Percentiles rank a stretch among this genome's conserved stretches.
Evolutionary conservation across 139 green algal genomes (phyloP).

Genomic region (Chlorella sp.): DNA sequence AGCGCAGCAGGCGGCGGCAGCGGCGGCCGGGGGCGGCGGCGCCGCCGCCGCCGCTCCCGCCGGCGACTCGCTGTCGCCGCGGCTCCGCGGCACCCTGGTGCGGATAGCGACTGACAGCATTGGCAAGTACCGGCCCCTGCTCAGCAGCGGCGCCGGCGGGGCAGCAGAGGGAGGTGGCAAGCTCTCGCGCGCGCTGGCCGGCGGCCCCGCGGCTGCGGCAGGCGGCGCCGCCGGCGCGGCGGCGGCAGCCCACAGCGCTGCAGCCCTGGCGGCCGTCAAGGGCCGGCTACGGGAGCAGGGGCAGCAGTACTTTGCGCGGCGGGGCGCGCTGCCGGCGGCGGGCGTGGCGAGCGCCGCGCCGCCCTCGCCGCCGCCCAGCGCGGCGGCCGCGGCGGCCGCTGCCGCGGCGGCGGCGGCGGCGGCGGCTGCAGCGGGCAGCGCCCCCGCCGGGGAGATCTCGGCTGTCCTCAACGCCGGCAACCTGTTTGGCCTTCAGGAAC

Average conservation of each 20-base stretch:
- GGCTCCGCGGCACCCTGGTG: conserved; percentile 36
- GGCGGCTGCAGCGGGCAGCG: background rate
- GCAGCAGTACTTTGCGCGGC: background rate
- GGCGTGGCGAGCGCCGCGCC: background rate
- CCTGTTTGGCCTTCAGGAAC: conserved; percentile 50
- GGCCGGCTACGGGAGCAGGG: background rate
- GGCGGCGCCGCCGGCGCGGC: background rate
- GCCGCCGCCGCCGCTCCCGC: background rate
- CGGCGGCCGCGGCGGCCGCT: background rate
- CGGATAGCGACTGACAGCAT: conserved; percentile 38
- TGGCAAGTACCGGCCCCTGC: conserved; percentile 27
- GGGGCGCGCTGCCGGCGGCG: conserved; percentile 4
- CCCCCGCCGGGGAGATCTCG: conserved; percentile 2
- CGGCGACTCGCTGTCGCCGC: conserved; percentile 27
- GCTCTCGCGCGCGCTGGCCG: conserved; percentile 17
- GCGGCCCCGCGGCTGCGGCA: background rate
- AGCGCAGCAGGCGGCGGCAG: background rate
- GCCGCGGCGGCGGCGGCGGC: background rate
- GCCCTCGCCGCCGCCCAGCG: background rate
- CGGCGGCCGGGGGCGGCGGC: background rate
- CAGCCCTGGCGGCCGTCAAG: background rate
- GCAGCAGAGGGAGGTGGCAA: no score
- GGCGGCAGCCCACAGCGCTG: background rate
- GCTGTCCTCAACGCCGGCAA: conserved; percentile 35
- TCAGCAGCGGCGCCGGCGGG: conserved; percentile 17